Evolutionary conservation across 805 yeast species (phyloP).

Genomic region (Geotrichum ghanense): DNA sequence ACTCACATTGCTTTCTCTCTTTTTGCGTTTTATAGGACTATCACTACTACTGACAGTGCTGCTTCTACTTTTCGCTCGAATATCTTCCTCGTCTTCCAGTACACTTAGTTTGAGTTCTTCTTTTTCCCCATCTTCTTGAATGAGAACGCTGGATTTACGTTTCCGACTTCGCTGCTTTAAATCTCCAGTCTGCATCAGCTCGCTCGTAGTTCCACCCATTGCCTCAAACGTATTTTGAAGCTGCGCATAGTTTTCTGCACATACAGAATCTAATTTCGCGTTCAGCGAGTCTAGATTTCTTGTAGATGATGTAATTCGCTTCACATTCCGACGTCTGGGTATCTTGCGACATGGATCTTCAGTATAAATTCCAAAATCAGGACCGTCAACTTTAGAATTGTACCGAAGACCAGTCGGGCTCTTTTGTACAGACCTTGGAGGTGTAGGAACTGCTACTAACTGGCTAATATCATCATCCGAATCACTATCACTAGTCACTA

Average conservation of each 20-base stretch:
- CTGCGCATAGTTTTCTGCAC: background rate
- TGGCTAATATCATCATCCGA: background rate
- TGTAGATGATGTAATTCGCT: background rate
- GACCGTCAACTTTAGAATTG: background rate
- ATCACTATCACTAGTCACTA: too few relatives aligned
- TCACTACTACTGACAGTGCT: background rate
- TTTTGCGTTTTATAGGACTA: too few relatives aligned
- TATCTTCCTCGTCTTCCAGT: background rate
- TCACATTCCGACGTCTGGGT: background rate
- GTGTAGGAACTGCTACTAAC: background rate
- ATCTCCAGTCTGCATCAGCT: background rate
- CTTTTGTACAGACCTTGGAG: background rate
- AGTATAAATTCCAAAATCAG: background rate
- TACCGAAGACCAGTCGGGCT: background rate
- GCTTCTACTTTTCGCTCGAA: background rate
- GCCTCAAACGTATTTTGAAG: background rate
- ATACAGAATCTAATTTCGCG: background rate
- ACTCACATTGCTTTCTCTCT: background rate
- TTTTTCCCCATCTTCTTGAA: background rate
- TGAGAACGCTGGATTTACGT: background rate
- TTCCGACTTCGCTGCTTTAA: background rate
- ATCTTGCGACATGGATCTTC: background rate
- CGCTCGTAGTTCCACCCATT: background rate
- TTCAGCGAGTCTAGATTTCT: background rate
- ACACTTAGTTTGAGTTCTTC: too few relatives aligned